These are phyloP conservation scores for Psilocybe azurescens DNA, from an alignment of 768 basidiomycete species.

Conservation along the genomic window DNA sequence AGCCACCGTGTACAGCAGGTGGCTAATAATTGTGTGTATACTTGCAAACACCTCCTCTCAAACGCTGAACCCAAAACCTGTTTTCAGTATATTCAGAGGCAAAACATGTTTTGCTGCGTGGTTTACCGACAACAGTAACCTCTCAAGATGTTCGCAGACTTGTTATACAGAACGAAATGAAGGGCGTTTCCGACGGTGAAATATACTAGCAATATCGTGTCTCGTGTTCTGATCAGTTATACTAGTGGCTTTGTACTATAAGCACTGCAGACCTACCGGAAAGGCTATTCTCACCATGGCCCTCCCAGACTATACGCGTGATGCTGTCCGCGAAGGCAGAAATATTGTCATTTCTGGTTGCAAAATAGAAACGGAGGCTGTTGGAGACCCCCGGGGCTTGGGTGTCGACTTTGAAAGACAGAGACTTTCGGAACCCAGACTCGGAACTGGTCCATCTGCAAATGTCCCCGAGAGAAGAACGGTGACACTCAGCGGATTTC, in stretches of 20 bases:
- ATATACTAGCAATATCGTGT: background rate
- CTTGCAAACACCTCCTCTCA: background rate
- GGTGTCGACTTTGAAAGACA: background rate
- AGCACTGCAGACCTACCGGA: conserved; percentile 63
- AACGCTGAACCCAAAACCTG: background rate
- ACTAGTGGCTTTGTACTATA: conserved; percentile 64
- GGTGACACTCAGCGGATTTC: conserved; percentile 68
- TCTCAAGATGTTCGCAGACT: conserved; percentile 59
- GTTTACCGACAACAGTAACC: conserved; percentile 57
- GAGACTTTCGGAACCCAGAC: background rate
- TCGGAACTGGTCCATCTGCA: conserved; percentile 57
- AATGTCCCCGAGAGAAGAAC: conserved; percentile 54
- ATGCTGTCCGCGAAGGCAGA: conserved; percentile 47
- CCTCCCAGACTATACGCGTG: conserved; percentile 46
- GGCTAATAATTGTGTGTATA: background rate
- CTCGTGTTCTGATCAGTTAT: background rate
- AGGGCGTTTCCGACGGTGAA: conserved; percentile 53
- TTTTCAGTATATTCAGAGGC: conserved; percentile 13
- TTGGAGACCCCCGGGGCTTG: conserved; percentile 19
- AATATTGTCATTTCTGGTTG: conserved; percentile 52
- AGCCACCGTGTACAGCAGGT: background rate
- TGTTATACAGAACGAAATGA: conserved; percentile 43
- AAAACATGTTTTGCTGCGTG: conserved; percentile 51
- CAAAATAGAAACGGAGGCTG: conserved; percentile 40
- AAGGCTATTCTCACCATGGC: conserved; percentile 62